These are phyloP conservation scores for Aspergillus avenaceus DNA, from an alignment of 495 filamentous ascomycete genomes.

Conservation along the genomic window DNA sequence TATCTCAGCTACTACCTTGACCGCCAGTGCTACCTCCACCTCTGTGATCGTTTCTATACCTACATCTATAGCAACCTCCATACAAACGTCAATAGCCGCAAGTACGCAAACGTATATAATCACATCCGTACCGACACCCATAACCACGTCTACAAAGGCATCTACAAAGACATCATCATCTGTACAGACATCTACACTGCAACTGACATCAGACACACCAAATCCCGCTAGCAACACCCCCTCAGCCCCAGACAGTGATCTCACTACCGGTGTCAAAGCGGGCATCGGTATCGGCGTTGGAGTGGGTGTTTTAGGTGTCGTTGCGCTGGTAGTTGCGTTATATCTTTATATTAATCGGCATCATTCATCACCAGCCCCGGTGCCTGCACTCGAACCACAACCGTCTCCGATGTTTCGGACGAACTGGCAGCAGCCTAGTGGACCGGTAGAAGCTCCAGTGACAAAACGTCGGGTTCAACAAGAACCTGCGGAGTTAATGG, in stretches of 20 bases:
- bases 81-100: too few relatives aligned
- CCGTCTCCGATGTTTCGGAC: background rate
- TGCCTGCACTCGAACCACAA: background rate
- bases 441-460: background rate
- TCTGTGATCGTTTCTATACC: background rate
- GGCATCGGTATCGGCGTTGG: background rate
- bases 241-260: background rate
- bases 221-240: background rate
- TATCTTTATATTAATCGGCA: background rate
- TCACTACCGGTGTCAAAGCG: background rate
- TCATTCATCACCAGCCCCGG: background rate
- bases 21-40: background rate
- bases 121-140: too few relatives aligned
- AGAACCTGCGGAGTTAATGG: background rate
- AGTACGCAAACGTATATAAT: too few relatives aligned
- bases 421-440: background rate
- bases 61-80: too few relatives aligned
- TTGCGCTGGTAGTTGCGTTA: background rate
- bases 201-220: too few relatives aligned
- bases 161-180: too few relatives aligned
- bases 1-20: background rate
- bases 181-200: too few relatives aligned
- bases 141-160: too few relatives aligned
- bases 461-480: background rate
- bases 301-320: background rate